Evolutionary conservation across 352 stramenopile species (phyloP), one percentile per base, ranked within the genome.

Genomic region (Phytophthora cryptogea): DNA sequence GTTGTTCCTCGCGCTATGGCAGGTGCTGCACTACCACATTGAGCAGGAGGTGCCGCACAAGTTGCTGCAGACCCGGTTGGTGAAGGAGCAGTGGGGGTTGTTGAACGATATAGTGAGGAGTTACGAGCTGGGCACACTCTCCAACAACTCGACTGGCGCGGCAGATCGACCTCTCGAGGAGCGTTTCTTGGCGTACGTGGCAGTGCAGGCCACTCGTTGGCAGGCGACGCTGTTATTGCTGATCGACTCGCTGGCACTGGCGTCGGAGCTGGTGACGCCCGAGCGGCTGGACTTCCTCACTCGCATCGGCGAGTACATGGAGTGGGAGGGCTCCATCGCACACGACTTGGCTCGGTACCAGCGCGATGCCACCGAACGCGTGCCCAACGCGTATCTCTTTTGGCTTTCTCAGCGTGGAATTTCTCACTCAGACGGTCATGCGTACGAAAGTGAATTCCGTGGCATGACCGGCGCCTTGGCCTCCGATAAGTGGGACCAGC

Each of bases 21-120:
- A 94, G 49, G 83, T 92, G 41, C 75, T 94, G 37, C 80, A 92
- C 47, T 94, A 94, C 68, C 85, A 92, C 65, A 78, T 94, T 13
- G 85, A 94, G 48, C 85, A 94, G 61, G 85, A 94, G 51, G 81
- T 94, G 14, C 64, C 78, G 11, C 66, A 83, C 54, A 63, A 81
- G 47, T 59, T 86, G 28, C 71, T 92, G 14, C 80, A 74, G n/a
- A 46, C 80, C 42, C 76, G 68, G 8, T 60, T 94, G 4, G 69
- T 86, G 31, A 66, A 72, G 8, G 78, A 92, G 62, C 78, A 94
- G 60, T 82, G 72, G 70, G 56, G 53, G 8, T 53, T 94, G 36
- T 58, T 91, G 7, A 66, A 70, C 43, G 68, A 83, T 28, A 88
- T 94, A 26, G 78, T 90, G n/a, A 57, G 64, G 39, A 89, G 78